Evolutionary conservation across 768 basidiomycete species (phyloP).

Genomic region (Boletus bicolor): DNA sequence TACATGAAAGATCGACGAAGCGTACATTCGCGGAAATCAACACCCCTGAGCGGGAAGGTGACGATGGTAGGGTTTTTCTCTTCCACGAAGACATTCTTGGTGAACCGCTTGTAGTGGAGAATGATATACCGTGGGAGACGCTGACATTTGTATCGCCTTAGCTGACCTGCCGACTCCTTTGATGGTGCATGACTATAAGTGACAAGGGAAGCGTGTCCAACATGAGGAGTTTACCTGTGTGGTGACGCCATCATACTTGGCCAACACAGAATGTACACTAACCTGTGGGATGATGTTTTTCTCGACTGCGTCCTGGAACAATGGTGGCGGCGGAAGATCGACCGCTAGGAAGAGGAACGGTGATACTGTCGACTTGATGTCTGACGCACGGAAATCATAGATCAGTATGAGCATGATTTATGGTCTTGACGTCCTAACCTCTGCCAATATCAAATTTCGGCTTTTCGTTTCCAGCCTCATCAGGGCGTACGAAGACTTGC

Average conservation of each 20-base stretch:
- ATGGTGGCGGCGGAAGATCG: conserved; percentile 94
- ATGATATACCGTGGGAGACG: conserved; percentile 89
- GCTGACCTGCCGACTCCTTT: conserved; percentile 80
- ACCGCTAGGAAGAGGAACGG: conserved; percentile 96
- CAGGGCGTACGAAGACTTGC: conserved; percentile 82
- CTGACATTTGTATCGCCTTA: conserved; percentile 89
- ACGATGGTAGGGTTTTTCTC: conserved; percentile 99
- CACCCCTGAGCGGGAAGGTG: conserved; percentile 90
- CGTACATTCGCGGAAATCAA: conserved; percentile 92
- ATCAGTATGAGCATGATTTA: conserved; percentile 11
- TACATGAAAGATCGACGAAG: conserved; percentile 25
- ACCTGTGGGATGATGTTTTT: conserved; percentile 99
- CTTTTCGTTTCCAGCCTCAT: conserved; percentile 70
- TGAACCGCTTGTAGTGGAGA: conserved; percentile 94
- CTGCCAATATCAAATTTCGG: conserved; percentile 93
- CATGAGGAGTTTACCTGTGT: conserved; percentile 62
- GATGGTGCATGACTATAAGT: conserved; percentile 14
- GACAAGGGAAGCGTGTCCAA: conserved; percentile 14
- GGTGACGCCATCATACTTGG: conserved; percentile 91
- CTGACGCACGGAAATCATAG: conserved; percentile 40
- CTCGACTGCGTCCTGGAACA: conserved; percentile 94
- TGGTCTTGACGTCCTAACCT: conserved; percentile 48
- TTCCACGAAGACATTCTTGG: conserved; percentile 93
- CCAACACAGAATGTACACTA: conserved; percentile 80
- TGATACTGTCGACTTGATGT: conserved; percentile 79